Percentiles rank a stretch among this genome's conserved stretches.
Conservation (phyloP, 345 rosid genomes). For the Rhizophora apiculata region DNA sequence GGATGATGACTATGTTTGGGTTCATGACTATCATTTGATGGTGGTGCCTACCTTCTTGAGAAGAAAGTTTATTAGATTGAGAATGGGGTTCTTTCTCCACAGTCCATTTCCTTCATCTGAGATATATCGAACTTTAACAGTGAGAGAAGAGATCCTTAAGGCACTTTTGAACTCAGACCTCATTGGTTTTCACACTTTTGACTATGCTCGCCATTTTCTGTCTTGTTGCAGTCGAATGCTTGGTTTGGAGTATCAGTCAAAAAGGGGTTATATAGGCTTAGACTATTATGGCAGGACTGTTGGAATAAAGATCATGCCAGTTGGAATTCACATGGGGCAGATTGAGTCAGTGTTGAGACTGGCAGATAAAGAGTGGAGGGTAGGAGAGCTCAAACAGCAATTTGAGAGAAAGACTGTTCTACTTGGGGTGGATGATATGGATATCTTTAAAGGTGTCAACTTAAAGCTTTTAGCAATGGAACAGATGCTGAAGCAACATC, state of each 20-base stretch:
- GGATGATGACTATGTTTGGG: constrained; percentile 75
- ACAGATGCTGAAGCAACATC: constrained; percentile 67
- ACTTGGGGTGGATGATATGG: constrained; percentile 88
- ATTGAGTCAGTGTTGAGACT: constrained; percentile 57
- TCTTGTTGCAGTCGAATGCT: constrained; percentile 77
- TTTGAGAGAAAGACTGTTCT: constrained; percentile 66
- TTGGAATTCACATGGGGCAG: constrained; percentile 80
- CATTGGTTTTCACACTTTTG: constrained; percentile 83
- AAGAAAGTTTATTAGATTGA: constrained; percentile 55
- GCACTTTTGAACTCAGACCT: constrained; percentile 71
- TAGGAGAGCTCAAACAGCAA: constrained; percentile 60
- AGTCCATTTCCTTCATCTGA: constrained; percentile 82
- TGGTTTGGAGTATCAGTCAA: constrained; percentile 71
- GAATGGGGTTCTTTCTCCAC: constrained; percentile 78
- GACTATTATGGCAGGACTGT: constrained; percentile 78
- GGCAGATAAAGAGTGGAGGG: constrained; percentile 73
- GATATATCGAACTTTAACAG: constrained; percentile 72
- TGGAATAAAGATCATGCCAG: constrained; percentile 81
- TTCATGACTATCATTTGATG: constrained; percentile 83
- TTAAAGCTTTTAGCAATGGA: constrained; percentile 78
- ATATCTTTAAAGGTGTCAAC: constrained; percentile 70
- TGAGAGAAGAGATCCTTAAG: constrained; percentile 70
- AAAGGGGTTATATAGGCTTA: constrained; percentile 72
- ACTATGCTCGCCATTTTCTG: constrained; percentile 87
- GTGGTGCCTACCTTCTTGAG: constrained; percentile 76